phyloP scores from a whole-genome alignment of 176 grass and related monocot genomes.

The Musa troglodytarum region DNA sequence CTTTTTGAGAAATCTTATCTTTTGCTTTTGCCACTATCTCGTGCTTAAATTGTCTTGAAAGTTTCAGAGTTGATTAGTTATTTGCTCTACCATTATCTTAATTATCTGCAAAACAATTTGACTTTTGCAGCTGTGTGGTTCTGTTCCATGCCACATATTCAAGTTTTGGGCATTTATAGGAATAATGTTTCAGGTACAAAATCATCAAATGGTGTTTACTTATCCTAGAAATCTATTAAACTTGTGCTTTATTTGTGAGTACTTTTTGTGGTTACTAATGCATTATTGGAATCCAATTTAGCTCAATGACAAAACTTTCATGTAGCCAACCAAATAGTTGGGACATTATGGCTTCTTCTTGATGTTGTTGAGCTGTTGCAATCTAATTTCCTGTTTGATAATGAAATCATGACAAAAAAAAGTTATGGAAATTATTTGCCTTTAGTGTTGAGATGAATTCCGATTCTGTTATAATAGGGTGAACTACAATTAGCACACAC shows the following conservation, averaged over 20 bases:
- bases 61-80: too few relatives aligned
- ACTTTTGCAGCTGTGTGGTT: constrained; percentile 59
- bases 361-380: not conserved
- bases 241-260: not conserved
- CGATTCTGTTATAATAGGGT: not conserved
- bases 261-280: not conserved
- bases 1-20: too few relatives aligned
- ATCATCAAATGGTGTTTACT: not conserved
- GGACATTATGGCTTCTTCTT: not conserved
- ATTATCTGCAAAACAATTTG: constrained; percentile 15
- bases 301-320: too few relatives aligned
- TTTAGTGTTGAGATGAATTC: too few relatives aligned
- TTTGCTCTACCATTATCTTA: not conserved
- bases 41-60: too few relatives aligned
- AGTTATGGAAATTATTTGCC: too few relatives aligned
- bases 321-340: too few relatives aligned
- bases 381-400: not conserved
- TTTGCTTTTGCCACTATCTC: too few relatives aligned
- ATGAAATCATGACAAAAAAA: not conserved
- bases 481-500: not conserved
- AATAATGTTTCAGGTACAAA: constrained; percentile 80
- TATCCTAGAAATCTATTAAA: not conserved
- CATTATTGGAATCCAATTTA: too few relatives aligned
- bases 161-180: constrained; percentile 96
- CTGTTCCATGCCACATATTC: constrained; percentile 92